Evolutionary conservation across 495 filamentous ascomycete genomes (phyloP), one percentile per base, ranked within the genome.

Genomic region (Cryomyces minteri): DNA sequence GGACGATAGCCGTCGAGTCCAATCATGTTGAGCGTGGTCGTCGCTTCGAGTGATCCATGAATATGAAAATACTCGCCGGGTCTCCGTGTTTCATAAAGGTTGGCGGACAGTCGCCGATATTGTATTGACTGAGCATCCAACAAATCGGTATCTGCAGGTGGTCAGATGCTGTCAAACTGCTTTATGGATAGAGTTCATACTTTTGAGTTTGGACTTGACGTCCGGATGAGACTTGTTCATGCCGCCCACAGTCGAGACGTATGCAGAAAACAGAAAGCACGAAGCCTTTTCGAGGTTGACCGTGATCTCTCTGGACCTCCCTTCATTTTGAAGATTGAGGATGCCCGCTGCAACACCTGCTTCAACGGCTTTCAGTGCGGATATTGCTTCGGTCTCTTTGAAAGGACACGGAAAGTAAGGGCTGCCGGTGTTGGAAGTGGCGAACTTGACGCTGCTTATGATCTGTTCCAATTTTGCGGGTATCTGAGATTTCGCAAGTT

Each of bases 71-170:
- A 88, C 52, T 79, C 68, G 39, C 67, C 72, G 29, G 61, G 65
- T 41, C 67, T 70, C 55, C 74, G 78, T 5, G 80, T 85, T 48
- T 71, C 68, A 62, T 85, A 88, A 9, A 85, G 62, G 57, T 83
- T 84, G 10, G 80, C 80, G 29, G 80, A 82, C 51, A 85, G 69
- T 34, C 81, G 73, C 32, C 80, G 73, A 55, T 88, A 84, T 12
- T 76, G 65, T 53, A 76, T 74, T 4, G 80, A 81, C 56, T 85
- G 81, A 5, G 82, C 80, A 41, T 65, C 62, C 43, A 80, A 62
- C 25, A 83, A 58, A 62, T 84, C 80, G 51, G 78, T 84, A 52
- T 82, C 82, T 83, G 43, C 58, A 25, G 18, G 2, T 25, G 18
- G 18, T 25, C 18, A 25, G 18, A 25, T 25, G 18, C 18, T 25